Evolutionary conservation across 2,329 filamentous ascomycete species (phyloP).

Genomic region (Nannizzia gypsea): DNA sequence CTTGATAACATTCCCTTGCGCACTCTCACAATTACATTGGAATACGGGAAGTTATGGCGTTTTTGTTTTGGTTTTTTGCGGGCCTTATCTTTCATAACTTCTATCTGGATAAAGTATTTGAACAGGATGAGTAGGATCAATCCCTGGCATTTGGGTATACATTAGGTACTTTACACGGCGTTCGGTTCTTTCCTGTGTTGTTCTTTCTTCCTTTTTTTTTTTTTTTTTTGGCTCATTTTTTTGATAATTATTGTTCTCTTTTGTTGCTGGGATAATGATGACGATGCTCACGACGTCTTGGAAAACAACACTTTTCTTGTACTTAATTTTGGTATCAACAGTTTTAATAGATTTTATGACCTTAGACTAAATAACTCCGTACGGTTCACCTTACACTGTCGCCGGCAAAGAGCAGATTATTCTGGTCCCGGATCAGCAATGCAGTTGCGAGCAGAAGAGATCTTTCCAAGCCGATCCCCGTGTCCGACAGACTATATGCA

Average conservation of each 20-base stretch:
- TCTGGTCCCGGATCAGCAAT: not conserved
- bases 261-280: slow-evolving; percentile 2
- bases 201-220: not conserved
- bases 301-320: slow-evolving; percentile 6
- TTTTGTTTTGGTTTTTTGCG: not conserved
- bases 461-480: not conserved
- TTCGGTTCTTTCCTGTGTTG: not conserved
- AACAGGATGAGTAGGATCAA: not conserved
- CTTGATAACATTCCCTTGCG: not conserved
- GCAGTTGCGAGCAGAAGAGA: not conserved
- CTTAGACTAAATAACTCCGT: not conserved
- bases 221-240: not conserved
- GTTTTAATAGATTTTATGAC: slow-evolving; percentile 5
- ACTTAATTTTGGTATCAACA: not conserved
- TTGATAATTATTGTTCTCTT: not conserved
- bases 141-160: not conserved
- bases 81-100: not conserved
- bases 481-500: not conserved
- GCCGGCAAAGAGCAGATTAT: not conserved
- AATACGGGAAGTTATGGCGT: not conserved
- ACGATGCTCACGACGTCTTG: slow-evolving; percentile 1
- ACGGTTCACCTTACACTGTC: not conserved
- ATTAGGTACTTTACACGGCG: not conserved
- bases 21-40: not conserved
- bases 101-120: not conserved